A percentile compares a stretch with the other conserved stretches of the same genome.
phyloP scores from a whole-genome alignment of 1,284 basidiomycete species.

The Vanrija pseudolonga region DNA sequence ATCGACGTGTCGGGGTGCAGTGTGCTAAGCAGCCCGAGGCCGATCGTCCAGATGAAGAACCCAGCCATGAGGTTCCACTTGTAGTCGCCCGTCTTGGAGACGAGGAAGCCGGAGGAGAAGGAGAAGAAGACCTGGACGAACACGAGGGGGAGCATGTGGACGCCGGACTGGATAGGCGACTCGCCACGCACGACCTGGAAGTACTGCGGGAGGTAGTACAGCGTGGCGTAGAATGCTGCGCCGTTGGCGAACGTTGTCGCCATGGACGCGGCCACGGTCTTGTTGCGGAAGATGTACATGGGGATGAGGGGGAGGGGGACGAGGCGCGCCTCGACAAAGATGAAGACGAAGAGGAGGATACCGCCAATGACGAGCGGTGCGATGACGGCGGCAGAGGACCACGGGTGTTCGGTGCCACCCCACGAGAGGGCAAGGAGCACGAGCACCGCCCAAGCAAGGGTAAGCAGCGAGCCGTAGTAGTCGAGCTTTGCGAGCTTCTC shows the following conservation, averaged over 20 bases:
- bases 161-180: constrained; percentile 58
- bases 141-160: constrained; percentile 63
- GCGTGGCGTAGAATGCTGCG: constrained; percentile 35
- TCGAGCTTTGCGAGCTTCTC: constrained; percentile 62
- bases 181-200: constrained; percentile 67
- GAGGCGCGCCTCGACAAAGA: constrained; percentile 67
- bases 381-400: constrained; percentile 61
- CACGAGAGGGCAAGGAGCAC: constrained; percentile 68
- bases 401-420: constrained; percentile 65
- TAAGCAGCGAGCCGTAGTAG: constrained; percentile 60
- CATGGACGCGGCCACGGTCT: constrained; percentile 65
- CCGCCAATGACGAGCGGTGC: constrained; percentile 60
- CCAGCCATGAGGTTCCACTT: constrained; percentile 61
- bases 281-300: constrained; percentile 65
- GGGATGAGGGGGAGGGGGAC: constrained; percentile 64
- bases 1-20: constrained; percentile 55
- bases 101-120: constrained; percentile 54
- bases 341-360: constrained; percentile 58
- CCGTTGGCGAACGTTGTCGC: constrained; percentile 63
- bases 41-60: constrained; percentile 63
- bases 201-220: constrained; percentile 59
- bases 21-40: constrained; percentile 63
- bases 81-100: constrained; percentile 64
- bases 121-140: constrained; percentile 58
- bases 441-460: constrained; percentile 58